These are phyloP conservation scores for Lasiodiplodia theobromae DNA, from an alignment of 2,329 filamentous ascomycete genomes.

Conservation along the genomic window DNA sequence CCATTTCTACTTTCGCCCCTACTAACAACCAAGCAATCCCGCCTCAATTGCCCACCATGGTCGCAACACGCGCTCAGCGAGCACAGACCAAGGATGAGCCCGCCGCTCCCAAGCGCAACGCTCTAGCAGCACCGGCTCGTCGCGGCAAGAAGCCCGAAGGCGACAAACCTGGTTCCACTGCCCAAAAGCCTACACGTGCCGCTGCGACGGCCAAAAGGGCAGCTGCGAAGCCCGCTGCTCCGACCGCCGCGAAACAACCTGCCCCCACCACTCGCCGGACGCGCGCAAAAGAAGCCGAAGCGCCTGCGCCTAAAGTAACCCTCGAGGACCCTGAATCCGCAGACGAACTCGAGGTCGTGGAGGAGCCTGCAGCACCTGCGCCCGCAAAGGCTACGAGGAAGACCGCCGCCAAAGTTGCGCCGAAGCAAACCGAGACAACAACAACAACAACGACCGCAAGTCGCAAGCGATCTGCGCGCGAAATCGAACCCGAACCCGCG, in stretches of 20 bases:
- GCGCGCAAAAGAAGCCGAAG: conserved; percentile 25
- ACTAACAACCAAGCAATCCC: conserved; percentile 4
- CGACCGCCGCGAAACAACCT: conserved; percentile 13
- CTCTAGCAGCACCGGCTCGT: conserved; percentile 25
- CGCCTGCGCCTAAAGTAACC: not conserved
- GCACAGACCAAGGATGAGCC: conserved; percentile 28
- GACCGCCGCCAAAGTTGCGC: not conserved
- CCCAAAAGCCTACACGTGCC: conserved; percentile 14
- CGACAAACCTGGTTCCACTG: conserved; percentile 8
- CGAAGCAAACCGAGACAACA: not conserved
- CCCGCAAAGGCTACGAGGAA: conserved; percentile 10
- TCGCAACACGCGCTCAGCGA: conserved; percentile 30
- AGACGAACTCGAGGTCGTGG: not conserved
- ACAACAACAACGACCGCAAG: conserved; percentile 1
- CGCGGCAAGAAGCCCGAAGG: conserved; percentile 19
- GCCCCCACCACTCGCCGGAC: conserved; percentile 26
- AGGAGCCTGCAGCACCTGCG: not conserved
- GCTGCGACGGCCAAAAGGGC: not conserved
- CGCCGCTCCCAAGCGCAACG: conserved; percentile 11
- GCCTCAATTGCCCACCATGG: conserved; percentile 24
- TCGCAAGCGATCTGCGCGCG: conserved; percentile 27
- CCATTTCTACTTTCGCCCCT: conserved; percentile 18
- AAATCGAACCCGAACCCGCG: conserved; percentile 19
- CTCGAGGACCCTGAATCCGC: conserved; percentile 2
- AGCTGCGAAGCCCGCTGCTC: not conserved